Evolutionary conservation across 2,329 filamentous ascomycete species (phyloP), one percentile per base, ranked within the genome.

Genomic region (Botrytis byssoidea): DNA sequence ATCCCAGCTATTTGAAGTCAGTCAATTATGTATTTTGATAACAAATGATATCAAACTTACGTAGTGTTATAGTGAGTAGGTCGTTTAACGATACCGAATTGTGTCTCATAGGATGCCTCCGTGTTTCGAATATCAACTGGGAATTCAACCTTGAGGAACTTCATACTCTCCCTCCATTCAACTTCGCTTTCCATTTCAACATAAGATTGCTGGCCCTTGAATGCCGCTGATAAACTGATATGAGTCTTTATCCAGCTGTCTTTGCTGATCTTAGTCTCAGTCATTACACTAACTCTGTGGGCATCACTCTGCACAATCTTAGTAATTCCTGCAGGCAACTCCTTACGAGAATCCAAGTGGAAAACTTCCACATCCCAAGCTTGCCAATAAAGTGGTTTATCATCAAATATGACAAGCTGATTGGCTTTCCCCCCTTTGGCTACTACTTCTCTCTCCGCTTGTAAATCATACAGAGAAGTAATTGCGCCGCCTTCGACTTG

Each of bases 121-220:
- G 92, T 97, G 83, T 95, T 98, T 78, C 90, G 89, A 76, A 98
- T 88, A 79, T 97, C 92, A 76, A 98, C 95, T 0, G 96, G 95
- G 84, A 99, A 99, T 82, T 99, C 96, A 69, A 98, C 95, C 86
- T 99, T 99, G 80, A 99, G 88, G 86, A 98, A 98, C 81, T 96
- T 97, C 92, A 96, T 98, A 20, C 90, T 94, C 83, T 99, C 96
- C 78, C 92, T 92, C 96, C 96, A 99, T 81, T 98, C 93, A n/a
- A 98, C 93, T 77, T 97, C 93, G 69, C 91, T 92, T 59, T 90
- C 88, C 76, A 95, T 90, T 77, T 97, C 92, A 25, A 98, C 88
- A 76, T 90, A 91, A 0, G 91, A 92, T 46, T 89, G 88, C 48
- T 90, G 85, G 57, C 89, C 88, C 69, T 89, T 86, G 32, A 92